Conservation (phyloP, 345 rosid species). For the Eutrema japonicum region DNA sequence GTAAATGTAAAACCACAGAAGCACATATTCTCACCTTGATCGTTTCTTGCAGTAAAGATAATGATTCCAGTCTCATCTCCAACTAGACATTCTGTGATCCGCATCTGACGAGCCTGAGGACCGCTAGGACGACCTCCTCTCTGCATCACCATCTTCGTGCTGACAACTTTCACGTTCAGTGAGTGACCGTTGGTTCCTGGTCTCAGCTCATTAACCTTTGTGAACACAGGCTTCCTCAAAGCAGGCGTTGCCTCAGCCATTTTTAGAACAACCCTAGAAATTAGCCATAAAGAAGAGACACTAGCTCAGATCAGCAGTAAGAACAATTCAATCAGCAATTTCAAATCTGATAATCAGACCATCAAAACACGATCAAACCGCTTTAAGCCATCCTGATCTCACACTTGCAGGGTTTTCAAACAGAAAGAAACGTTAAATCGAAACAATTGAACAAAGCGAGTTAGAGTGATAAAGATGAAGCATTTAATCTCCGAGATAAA, state of each 20-base stretch:
- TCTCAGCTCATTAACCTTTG: conserved; percentile 87
- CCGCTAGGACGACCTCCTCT: conserved; percentile 74
- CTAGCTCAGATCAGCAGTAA: conserved; percentile 8
- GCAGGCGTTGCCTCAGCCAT: conserved; percentile 87
- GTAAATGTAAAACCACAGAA: not conserved
- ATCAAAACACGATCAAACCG: conserved; percentile 5
- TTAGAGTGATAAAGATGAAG: conserved; percentile 16
- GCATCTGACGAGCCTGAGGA: conserved; percentile 82
- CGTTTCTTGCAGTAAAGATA: conserved; percentile 87
- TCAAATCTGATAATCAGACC: not conserved
- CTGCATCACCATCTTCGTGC: conserved; percentile 79
- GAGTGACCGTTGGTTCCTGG: conserved; percentile 91
- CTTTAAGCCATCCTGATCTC: not conserved
- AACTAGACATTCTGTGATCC: conserved; percentile 85
- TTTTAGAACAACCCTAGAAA: conserved; percentile 1
- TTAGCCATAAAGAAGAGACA: not conserved
- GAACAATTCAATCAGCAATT: conserved; percentile 13
- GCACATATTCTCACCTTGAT: conserved; percentile 63
- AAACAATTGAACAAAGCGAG: not conserved
- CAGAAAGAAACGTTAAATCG: conserved; percentile 2
- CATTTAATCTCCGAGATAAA: not conserved
- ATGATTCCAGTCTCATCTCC: conserved; percentile 97
- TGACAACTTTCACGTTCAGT: conserved; percentile 80
- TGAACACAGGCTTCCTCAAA: conserved; percentile 88
- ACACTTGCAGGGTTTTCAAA: not conserved